Conservation (phyloP, 2,329 filamentous ascomycete genomes). For the Magnaporthales sp. region DNA sequence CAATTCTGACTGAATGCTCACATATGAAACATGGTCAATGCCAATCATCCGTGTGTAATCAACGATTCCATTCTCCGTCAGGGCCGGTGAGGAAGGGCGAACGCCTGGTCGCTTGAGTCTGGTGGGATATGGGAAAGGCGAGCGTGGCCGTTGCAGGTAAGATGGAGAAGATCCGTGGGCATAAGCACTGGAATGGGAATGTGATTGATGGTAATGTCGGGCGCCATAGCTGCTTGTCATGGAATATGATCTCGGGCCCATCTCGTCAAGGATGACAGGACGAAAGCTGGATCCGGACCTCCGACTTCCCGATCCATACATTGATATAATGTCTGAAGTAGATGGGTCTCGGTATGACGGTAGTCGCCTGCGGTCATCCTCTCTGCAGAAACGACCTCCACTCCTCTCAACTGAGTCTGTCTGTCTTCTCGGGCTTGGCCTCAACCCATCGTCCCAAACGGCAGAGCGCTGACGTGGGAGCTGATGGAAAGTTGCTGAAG, state of each 20-base stretch:
- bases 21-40: slow-evolving; percentile 37
- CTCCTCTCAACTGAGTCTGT: background rate
- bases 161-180: background rate
- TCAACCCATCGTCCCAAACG: slow-evolving; percentile 19
- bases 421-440: slow-evolving; percentile 11
- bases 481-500: slow-evolving; percentile 23
- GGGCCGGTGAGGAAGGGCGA: slow-evolving; percentile 38
- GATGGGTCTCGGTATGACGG: slow-evolving; percentile 39
- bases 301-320: slow-evolving; percentile 44
- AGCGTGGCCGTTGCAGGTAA: slow-evolving; percentile 42
- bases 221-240: slow-evolving; percentile 41
- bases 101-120: slow-evolving; percentile 45
- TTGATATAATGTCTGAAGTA: slow-evolving; percentile 45
- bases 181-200: background rate
- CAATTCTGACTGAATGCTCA: slow-evolving; percentile 18
- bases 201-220: slow-evolving; percentile 19
- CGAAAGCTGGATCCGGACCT: slow-evolving; percentile 32
- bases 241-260: slow-evolving; percentile 42
- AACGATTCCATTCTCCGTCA: slow-evolving; percentile 36
- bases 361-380: slow-evolving; percentile 34
- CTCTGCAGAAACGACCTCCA: slow-evolving; percentile 6
- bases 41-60: slow-evolving; percentile 43
- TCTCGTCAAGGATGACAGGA: slow-evolving; percentile 32
- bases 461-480: slow-evolving; percentile 18
- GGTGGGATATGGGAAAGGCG: slow-evolving; percentile 50